These are phyloP conservation scores for Arabidopsis thaliana DNA, from an alignment of 345 rosid genomes.

Conservation along the genomic window DNA sequence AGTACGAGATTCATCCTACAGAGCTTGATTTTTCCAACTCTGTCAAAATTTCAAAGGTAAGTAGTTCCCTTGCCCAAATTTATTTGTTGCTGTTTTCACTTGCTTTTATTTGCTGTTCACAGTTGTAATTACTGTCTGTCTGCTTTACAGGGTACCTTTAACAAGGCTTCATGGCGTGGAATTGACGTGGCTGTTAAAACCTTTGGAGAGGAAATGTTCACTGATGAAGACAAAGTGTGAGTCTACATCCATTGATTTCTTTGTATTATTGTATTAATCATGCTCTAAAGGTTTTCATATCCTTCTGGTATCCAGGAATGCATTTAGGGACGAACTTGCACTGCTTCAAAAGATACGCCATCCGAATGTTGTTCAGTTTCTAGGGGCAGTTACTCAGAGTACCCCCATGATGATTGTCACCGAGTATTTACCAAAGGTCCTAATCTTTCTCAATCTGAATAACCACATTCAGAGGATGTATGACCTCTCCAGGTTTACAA, in stretches of 20 bases:
- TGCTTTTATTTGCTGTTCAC: conserved; percentile 11
- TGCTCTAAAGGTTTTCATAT: conserved; percentile 16
- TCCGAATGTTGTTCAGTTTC: conserved; percentile 88
- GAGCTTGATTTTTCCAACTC: conserved; percentile 85
- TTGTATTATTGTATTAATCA: neutral
- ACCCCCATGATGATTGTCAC: conserved; percentile 91
- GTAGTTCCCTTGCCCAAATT: neutral
- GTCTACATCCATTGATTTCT: conserved; percentile 42
- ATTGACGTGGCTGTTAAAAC: conserved; percentile 81
- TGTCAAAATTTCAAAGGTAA: conserved; percentile 75
- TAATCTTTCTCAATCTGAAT: conserved; percentile 26
- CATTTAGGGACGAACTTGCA: conserved; percentile 82
- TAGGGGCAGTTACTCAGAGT: conserved; percentile 90
- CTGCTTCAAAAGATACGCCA: conserved; percentile 86
- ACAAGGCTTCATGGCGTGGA: conserved; percentile 86
- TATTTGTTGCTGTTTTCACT: conserved; percentile 17
- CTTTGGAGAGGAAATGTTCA: conserved; percentile 73
- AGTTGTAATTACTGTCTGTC: neutral
- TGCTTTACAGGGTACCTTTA: conserved; percentile 71
- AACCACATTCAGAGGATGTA: conserved; percentile 2
- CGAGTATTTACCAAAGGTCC: conserved; percentile 75
- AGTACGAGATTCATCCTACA: conserved; percentile 71
- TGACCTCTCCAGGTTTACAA: neutral
- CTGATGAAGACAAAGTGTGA: conserved; percentile 79
- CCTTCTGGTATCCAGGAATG: conserved; percentile 56